These are phyloP conservation scores for Phialocephala sp. DNA, from an alignment of 2,329 filamentous ascomycete genomes.

Conservation along the genomic window DNA sequence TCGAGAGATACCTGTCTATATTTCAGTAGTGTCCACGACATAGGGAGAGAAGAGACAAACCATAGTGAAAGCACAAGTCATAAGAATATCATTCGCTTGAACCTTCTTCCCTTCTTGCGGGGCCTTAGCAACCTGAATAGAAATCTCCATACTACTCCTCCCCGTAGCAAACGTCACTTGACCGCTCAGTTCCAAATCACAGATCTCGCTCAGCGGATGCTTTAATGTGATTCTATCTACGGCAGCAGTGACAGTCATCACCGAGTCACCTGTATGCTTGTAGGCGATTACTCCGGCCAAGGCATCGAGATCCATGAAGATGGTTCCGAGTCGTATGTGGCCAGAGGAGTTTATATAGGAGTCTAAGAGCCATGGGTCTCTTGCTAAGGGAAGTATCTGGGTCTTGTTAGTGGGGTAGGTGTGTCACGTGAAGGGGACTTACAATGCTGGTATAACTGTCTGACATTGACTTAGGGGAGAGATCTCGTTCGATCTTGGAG, in stretches of 20 bases:
- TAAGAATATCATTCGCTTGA: slow-evolving; percentile 65
- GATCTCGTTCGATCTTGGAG: slow-evolving; percentile 50
- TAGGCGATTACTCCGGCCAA: slow-evolving; percentile 73
- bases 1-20: slow-evolving; percentile 59
- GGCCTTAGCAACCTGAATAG: slow-evolving; percentile 69
- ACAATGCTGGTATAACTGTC: slow-evolving; percentile 71
- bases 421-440: slow-evolving; percentile 40
- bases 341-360: slow-evolving; percentile 73
- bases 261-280: slow-evolving; percentile 68
- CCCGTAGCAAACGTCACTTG: slow-evolving; percentile 65
- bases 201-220: slow-evolving; percentile 69
- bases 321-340: slow-evolving; percentile 58
- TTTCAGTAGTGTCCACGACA: slow-evolving; percentile 1
- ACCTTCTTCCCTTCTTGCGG: slow-evolving; percentile 56
- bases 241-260: slow-evolving; percentile 48
- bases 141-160: slow-evolving; percentile 72
- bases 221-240: slow-evolving; percentile 55
- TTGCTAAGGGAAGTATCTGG: slow-evolving; percentile 67
- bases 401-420: slow-evolving; percentile 22
- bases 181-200: slow-evolving; percentile 68
- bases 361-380: slow-evolving; percentile 73
- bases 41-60: slow-evolving; percentile 46
- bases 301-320: slow-evolving; percentile 75
- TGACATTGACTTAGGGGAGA: slow-evolving; percentile 68
- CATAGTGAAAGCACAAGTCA: slow-evolving; percentile 79